phyloP scores from a whole-genome alignment of 2,329 filamentous ascomycete genomes.

The Phaeoacremonium minimum region DNA sequence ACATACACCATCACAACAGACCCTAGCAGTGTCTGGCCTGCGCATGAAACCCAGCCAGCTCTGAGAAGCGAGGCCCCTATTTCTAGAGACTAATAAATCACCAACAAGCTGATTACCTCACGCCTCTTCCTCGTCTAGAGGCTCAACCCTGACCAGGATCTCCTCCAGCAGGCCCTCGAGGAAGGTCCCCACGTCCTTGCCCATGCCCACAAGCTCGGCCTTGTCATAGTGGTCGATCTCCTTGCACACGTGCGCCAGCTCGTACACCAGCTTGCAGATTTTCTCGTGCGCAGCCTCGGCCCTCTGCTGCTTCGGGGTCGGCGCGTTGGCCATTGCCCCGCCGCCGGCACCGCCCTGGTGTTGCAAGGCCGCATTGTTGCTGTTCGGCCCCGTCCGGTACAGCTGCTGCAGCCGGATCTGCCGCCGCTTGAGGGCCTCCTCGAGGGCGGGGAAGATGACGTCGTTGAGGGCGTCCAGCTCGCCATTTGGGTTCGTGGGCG shows the following conservation, averaged over 20 bases:
- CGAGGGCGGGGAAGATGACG: constrained; percentile 88
- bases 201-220: constrained; percentile 87
- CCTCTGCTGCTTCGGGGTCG: constrained; percentile 63
- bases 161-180: constrained; percentile 92
- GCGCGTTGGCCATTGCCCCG: constrained; percentile 26
- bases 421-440: constrained; percentile 83
- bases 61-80: no score
- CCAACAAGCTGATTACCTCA: no score
- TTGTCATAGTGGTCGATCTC: constrained; percentile 89
- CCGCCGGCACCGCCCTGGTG: constrained; percentile 44
- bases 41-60: no score
- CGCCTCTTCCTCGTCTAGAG: constrained; percentile 69
- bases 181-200: constrained; percentile 81
- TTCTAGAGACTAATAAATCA: no score
- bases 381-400: constrained; percentile 43
- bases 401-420: constrained; percentile 55
- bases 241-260: constrained; percentile 76
- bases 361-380: constrained; percentile 33
- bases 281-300: constrained; percentile 74
- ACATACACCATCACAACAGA: no score
- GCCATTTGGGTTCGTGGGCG: constrained; percentile 54
- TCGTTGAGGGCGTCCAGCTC: constrained; percentile 84
- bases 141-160: constrained; percentile 86
- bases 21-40: no score
- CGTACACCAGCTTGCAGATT: constrained; percentile 74